Evolutionary conservation across 176 grass and related monocot species (phyloP), one percentile per base, ranked within the genome.

Genomic region (Dendrocalamus sinicus): DNA sequence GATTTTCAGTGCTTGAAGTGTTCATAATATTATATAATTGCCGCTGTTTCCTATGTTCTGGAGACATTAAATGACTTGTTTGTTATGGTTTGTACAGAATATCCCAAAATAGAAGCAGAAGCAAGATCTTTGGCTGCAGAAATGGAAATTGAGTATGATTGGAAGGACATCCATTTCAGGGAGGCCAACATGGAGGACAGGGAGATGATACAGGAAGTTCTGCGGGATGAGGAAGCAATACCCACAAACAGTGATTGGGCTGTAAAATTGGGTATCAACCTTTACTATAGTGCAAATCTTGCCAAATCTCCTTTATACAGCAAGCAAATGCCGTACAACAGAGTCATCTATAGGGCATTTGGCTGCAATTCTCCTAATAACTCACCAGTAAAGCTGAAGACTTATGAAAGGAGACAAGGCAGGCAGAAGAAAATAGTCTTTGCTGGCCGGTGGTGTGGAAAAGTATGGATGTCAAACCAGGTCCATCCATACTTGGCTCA

Each of bases 231-330:
- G 88, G 96, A 94, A 80, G 71, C 78, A 12, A 85, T 98, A 63
- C 96, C 93, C 40, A 88, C 90, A 90, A 91, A 83, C 57, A 77
- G 81, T 81, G 96, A 98, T 78, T 98, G 96, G 96, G 86, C 96
- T 75, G 96, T 94, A n/a, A 98, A 98, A 70, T 80, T 98, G 87
- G 93, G 96, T 62, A 88, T 91, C n/a, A 98, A 98, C 84, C 84
- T 98, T 67, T 98, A 98, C 82, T 95, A 93, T 77, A 95, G 93
- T 73, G 96, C 93, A 52, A 94, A 92, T 82, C 93, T 98, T 68
- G 89, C 93, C 48, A 98, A 92, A 85, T 95, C 91, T 79, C 91
- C 93, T 89, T 83, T 83, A 53, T 93, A 95, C 78, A 94, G 87
- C 66, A 98, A 98, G 53, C 84, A 98, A 84, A 86, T 98, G 84